phyloP scores from a whole-genome alignment of 108 stramenopile species.

The Parietichytrium sp. region DNA sequence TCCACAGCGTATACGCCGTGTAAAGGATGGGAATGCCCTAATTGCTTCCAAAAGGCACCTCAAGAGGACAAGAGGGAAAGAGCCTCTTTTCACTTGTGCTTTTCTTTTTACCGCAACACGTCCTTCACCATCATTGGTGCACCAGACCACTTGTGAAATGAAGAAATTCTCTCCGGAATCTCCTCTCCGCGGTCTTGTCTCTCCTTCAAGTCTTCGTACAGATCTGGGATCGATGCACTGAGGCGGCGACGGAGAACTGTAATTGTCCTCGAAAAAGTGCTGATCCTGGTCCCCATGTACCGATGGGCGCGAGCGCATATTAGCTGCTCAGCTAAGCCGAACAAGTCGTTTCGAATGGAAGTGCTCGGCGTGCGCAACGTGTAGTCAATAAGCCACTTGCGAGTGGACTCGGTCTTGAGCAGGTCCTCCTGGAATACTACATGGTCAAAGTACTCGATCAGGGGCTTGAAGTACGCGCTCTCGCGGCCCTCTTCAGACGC shows the following conservation, averaged over 20 bases:
- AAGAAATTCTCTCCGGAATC: conserved; percentile 29
- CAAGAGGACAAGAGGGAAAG: no score
- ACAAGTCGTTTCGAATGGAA: neutral
- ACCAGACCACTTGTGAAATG: neutral
- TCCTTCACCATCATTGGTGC: neutral
- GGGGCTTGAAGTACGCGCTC: neutral
- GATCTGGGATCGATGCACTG: neutral
- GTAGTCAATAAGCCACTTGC: neutral
- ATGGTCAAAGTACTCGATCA: neutral
- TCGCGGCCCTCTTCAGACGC: neutral
- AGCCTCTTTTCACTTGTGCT: neutral
- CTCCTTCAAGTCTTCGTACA: neutral
- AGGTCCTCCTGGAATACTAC: neutral
- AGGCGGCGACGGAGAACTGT: neutral
- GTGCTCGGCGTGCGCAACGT: neutral
- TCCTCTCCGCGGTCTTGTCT: neutral
- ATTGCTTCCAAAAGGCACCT: no score
- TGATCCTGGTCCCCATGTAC: neutral
- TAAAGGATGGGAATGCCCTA: no score
- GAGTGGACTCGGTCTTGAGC: neutral
- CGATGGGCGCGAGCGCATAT: conserved; percentile 25
- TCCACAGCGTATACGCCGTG: no score
- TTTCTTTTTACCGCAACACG: neutral
- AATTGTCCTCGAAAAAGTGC: conserved; percentile 27
- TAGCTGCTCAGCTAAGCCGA: conserved; percentile 37